Evolutionary conservation across 768 basidiomycete species (phyloP).

Genomic region (Tremella fuciformis): DNA sequence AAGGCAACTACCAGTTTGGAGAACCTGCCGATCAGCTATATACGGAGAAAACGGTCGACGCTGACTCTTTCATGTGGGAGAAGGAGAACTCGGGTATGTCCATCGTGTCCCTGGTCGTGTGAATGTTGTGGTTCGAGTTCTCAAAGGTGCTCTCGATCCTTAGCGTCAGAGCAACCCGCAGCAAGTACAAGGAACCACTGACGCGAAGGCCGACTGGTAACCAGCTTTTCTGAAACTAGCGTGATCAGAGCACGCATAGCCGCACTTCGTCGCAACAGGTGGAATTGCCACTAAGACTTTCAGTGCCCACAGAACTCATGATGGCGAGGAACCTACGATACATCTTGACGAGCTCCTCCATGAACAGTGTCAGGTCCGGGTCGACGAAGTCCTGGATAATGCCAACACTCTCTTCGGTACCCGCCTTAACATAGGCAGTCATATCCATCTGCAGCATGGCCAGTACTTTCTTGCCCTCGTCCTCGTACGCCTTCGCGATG

Average conservation of each 20-base stretch:
- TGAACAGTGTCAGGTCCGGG: slow-evolving; percentile 66
- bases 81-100: slow-evolving; percentile 86
- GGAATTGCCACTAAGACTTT: slow-evolving; percentile 65
- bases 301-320: neutral
- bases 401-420: slow-evolving; percentile 66
- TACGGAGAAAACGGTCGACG: neutral
- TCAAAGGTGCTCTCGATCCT: slow-evolving; percentile 52
- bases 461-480: slow-evolving; percentile 63
- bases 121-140: slow-evolving; percentile 71
- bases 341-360: slow-evolving; percentile 69
- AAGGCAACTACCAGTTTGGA: slow-evolving; percentile 78
- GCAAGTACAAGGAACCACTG: slow-evolving; percentile 11
- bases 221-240: slow-evolving; percentile 59
- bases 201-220: slow-evolving; percentile 70
- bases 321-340: slow-evolving; percentile 56
- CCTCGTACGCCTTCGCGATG: slow-evolving; percentile 71
- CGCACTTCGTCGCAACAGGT: slow-evolving; percentile 81
- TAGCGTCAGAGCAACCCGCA: slow-evolving; percentile 3
- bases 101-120: slow-evolving; percentile 73
- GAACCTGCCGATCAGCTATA: slow-evolving; percentile 55
- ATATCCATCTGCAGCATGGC: slow-evolving; percentile 76
- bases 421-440: slow-evolving; percentile 74
- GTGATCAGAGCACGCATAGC: slow-evolving; percentile 89
- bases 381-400: slow-evolving; percentile 82
- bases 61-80: slow-evolving; percentile 69